Conservation (phyloP, 495 filamentous ascomycete species). For the Hypoxylon crocopeplum region DNA sequence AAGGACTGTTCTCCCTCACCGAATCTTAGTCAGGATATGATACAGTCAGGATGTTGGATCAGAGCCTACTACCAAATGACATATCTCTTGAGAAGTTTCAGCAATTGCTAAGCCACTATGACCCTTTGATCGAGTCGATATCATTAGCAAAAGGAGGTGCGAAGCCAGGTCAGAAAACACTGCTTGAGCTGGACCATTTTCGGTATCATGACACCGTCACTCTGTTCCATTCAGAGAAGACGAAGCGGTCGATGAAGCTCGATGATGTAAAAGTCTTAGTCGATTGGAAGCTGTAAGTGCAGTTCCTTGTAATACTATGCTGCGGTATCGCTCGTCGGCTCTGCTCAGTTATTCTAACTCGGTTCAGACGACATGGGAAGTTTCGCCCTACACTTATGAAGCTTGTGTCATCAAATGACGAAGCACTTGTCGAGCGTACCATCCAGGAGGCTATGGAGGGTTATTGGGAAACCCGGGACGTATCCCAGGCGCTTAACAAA, state of each 20-base stretch:
- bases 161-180: conserved; percentile 51
- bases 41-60: conserved; percentile 21
- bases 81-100: conserved; percentile 47
- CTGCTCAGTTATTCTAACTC: conserved; percentile 7
- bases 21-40: background rate
- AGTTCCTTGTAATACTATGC: background rate
- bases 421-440: conserved; percentile 47
- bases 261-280: conserved; percentile 62
- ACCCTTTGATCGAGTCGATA: conserved; percentile 47
- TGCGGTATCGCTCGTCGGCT: background rate
- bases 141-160: conserved; percentile 51
- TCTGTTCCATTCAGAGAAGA: conserved; percentile 42
- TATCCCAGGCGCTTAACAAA: conserved; percentile 54
- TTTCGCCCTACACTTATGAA: conserved; percentile 72
- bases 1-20: too few relatives aligned
- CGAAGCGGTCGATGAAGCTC: conserved; percentile 42
- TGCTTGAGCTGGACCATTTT: conserved; percentile 56
- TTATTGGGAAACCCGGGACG: conserved; percentile 54
- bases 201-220: conserved; percentile 53
- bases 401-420: conserved; percentile 67
- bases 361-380: conserved; percentile 66
- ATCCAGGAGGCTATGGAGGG: conserved; percentile 56
- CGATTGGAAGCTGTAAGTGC: conserved; percentile 80
- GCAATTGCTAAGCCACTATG: conserved; percentile 43
- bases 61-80: conserved; percentile 33